These are phyloP conservation scores for Phytophthora multivora DNA, from an alignment of 352 stramenopile genomes.

Conservation along the genomic window DNA sequence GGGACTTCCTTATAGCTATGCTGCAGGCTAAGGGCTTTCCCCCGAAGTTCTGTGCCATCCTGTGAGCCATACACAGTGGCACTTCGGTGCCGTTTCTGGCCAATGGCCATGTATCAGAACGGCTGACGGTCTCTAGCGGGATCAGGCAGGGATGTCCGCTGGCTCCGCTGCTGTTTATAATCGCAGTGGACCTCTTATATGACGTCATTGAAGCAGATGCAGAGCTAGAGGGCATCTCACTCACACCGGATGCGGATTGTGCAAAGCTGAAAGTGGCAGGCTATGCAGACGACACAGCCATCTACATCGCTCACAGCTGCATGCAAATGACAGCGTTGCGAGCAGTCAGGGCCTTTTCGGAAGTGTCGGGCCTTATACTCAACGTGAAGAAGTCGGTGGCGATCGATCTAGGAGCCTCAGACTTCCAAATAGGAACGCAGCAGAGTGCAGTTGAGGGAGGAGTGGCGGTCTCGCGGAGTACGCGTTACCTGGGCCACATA, in stretches of 20 bases:
- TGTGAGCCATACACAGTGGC: not conserved
- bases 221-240: not conserved
- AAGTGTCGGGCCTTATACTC: not conserved
- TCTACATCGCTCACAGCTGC: not conserved
- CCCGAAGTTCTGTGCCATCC: not conserved
- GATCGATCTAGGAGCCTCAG: no score
- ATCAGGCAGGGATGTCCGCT: slow-evolving; percentile 6
- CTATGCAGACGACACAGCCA: slow-evolving; percentile 9
- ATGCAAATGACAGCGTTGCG: not conserved
- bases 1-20: not conserved
- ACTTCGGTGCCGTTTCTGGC: not conserved
- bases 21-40: slow-evolving; percentile 3
- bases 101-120: not conserved
- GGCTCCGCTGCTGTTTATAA: slow-evolving; percentile 3
- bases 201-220: not conserved
- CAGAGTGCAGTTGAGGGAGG: no score
- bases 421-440: no score
- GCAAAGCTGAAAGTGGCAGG: not conserved
- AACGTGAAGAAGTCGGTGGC: no score
- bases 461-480: not conserved
- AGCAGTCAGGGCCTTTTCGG: not conserved
- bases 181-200: not conserved
- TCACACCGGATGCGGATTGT: not conserved
- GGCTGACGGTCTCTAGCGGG: not conserved
- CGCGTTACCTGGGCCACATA: slow-evolving; percentile 2